Evolutionary conservation across 1,284 basidiomycete species (phyloP).

Genomic region (Porodaedalea pini): DNA sequence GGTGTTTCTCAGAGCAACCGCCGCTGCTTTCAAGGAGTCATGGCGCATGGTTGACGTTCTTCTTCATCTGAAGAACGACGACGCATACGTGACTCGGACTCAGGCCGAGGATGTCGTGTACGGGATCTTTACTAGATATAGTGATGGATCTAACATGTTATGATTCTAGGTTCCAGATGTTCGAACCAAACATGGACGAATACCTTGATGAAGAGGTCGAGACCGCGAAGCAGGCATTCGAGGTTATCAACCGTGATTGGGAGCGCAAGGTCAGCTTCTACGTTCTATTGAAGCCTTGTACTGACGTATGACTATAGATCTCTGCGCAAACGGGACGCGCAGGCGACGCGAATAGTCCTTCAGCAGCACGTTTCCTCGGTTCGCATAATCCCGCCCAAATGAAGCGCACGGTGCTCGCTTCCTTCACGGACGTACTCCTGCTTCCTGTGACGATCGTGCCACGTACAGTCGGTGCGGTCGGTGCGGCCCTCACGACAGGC

Average conservation of each 20-base stretch:
- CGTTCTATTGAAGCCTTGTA: constrained; percentile 21
- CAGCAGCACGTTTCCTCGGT: constrained; percentile 66
- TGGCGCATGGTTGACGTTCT: constrained; percentile 83
- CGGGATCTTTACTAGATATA: constrained; percentile 22
- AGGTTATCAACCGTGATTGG: constrained; percentile 77
- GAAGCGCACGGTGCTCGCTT: constrained; percentile 89
- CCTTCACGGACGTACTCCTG: constrained; percentile 86
- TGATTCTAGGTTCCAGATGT: constrained; percentile 76
- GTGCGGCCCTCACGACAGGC: constrained; percentile 66
- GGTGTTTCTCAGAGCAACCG: constrained; percentile 80
- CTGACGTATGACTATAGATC: constrained; percentile 14
- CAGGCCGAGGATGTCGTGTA: constrained; percentile 82
- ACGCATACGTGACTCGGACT: constrained; percentile 35
- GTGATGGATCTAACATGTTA: background rate
- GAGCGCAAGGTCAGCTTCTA: constrained; percentile 53
- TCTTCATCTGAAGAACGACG: constrained; percentile 40
- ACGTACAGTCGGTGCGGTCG: constrained; percentile 76
- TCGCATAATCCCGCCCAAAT: constrained; percentile 88
- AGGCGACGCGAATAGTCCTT: constrained; percentile 32
- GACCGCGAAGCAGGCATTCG: constrained; percentile 71
- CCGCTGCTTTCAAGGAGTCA: constrained; percentile 85
- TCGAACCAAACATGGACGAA: constrained; percentile 93
- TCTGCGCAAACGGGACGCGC: constrained; percentile 19
- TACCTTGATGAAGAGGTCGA: constrained; percentile 94
- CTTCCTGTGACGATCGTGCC: constrained; percentile 96